phyloP scores from a whole-genome alignment of 2,329 filamentous ascomycete species.

The Sporothrix globosa region DNA sequence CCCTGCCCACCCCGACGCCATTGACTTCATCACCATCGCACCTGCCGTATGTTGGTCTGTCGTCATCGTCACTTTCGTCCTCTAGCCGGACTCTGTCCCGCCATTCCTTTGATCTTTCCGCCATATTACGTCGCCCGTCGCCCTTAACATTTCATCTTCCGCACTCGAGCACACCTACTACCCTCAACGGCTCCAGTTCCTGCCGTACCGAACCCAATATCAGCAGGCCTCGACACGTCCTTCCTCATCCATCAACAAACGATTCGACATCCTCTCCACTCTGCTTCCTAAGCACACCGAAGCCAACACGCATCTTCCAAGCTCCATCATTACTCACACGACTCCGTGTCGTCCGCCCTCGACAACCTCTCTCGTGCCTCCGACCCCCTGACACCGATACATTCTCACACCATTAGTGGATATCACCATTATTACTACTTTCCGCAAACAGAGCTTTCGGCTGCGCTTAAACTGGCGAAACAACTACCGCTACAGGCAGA shows the following conservation, averaged over 20 bases:
- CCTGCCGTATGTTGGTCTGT: slow-evolving; percentile 22
- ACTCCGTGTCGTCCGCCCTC: slow-evolving; percentile 6
- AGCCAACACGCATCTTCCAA: background rate
- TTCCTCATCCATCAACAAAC: background rate
- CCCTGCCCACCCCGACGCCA: slow-evolving; percentile 1
- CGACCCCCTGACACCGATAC: background rate
- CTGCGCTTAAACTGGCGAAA: background rate
- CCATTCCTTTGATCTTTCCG: slow-evolving; percentile 5
- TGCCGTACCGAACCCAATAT: background rate
- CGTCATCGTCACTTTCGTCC: slow-evolving; percentile 29
- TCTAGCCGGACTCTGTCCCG: slow-evolving; percentile 27
- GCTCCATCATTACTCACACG: background rate
- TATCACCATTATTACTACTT: background rate
- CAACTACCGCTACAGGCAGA: background rate
- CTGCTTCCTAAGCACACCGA: background rate
- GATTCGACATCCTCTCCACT: background rate
- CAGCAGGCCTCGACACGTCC: background rate
- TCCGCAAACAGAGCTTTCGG: background rate
- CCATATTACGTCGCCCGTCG: background rate
- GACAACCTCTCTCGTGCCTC: background rate
- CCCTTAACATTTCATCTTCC: background rate
- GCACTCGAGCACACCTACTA: background rate
- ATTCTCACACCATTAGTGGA: background rate
- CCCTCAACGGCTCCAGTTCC: background rate
- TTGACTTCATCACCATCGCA: slow-evolving; percentile 16